phyloP scores from a whole-genome alignment of 192 early-diverging fungal species.

The Coemansia sp. region DNA sequence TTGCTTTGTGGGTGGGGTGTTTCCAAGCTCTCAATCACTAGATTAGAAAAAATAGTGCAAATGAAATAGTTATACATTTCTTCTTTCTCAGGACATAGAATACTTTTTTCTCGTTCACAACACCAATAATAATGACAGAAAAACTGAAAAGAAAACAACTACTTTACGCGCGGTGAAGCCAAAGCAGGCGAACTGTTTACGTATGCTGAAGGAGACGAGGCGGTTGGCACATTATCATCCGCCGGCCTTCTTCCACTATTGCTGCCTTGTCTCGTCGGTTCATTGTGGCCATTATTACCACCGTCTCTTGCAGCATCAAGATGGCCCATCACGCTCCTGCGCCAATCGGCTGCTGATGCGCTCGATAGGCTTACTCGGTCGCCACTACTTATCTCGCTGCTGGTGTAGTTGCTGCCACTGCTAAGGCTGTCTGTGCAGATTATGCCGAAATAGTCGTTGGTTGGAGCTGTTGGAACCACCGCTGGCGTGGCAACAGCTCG shows the following conservation, averaged over 20 bases:
- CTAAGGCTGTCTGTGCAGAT: conserved; percentile 1
- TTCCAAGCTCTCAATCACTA: too few species aligned
- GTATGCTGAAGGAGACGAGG: conserved; percentile 17
- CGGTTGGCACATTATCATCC: conserved; percentile 1
- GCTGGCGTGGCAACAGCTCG: conserved; percentile 1
- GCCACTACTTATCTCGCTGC: not conserved
- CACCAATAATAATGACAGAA: not conserved
- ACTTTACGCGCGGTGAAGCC: conserved; percentile 40
- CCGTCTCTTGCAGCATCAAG: conserved; percentile 15
- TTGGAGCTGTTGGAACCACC: conserved; percentile 8
- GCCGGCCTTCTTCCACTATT: not conserved
- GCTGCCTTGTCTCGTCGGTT: not conserved
- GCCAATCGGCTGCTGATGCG: conserved; percentile 30
- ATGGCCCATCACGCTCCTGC: conserved; percentile 31
- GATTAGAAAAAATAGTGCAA: too few species aligned
- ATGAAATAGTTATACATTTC: too few species aligned
- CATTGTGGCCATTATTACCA: not conserved
- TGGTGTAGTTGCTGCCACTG: conserved; percentile 11
- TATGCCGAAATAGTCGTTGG: conserved; percentile 40
- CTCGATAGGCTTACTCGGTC: conserved; percentile 12
- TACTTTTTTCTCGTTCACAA: too few species aligned
- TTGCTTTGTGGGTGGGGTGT: too few species aligned
- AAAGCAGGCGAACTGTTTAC: conserved; percentile 18
- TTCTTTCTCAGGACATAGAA: not conserved
- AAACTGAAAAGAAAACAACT: conserved; percentile 2